These are phyloP conservation scores for Neonectria coccinea DNA, from an alignment of 2,329 filamentous ascomycete genomes.

Conservation along the genomic window DNA sequence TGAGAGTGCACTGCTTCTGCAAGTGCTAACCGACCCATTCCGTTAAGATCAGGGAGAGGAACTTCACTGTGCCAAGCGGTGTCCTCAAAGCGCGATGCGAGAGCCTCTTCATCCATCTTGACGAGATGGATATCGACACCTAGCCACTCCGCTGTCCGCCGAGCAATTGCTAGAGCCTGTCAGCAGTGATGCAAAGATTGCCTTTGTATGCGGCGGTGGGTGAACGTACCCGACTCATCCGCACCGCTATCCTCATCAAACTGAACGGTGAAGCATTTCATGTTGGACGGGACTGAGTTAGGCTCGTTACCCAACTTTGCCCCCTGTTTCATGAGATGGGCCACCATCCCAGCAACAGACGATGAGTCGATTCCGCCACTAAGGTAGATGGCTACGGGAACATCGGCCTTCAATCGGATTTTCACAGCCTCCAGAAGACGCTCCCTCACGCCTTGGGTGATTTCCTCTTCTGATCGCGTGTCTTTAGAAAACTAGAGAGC, in stretches of 20 bases:
- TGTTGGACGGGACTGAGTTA: constrained; percentile 36
- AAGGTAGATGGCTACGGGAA: constrained; percentile 67
- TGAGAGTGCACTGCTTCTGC: constrained; percentile 57
- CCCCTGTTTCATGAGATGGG: constrained; percentile 59
- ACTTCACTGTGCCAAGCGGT: constrained; percentile 49
- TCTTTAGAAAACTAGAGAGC: constrained; percentile 45
- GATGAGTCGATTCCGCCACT: constrained; percentile 70
- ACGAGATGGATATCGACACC: constrained; percentile 46
- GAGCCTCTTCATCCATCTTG: constrained; percentile 43
- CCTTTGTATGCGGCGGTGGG: not conserved
- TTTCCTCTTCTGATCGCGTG: constrained; percentile 60
- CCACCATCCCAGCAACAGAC: constrained; percentile 66
- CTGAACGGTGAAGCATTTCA: constrained; percentile 62
- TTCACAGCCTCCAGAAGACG: constrained; percentile 55
- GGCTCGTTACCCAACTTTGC: constrained; percentile 59
- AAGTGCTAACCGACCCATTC: constrained; percentile 63
- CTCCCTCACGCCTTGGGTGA: constrained; percentile 58
- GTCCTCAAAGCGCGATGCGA: constrained; percentile 49
- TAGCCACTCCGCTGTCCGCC: constrained; percentile 49
- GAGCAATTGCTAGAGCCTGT: constrained; percentile 44
- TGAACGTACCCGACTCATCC: constrained; percentile 59
- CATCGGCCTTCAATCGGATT: constrained; percentile 67
- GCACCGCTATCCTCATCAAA: constrained; percentile 62
- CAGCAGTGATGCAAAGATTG: constrained; percentile 39
- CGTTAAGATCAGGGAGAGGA: constrained; percentile 61